Base-by-base conservation (phyloP, 768 basidiomycete genomes). In the Lactifluus echinatus region DNA sequence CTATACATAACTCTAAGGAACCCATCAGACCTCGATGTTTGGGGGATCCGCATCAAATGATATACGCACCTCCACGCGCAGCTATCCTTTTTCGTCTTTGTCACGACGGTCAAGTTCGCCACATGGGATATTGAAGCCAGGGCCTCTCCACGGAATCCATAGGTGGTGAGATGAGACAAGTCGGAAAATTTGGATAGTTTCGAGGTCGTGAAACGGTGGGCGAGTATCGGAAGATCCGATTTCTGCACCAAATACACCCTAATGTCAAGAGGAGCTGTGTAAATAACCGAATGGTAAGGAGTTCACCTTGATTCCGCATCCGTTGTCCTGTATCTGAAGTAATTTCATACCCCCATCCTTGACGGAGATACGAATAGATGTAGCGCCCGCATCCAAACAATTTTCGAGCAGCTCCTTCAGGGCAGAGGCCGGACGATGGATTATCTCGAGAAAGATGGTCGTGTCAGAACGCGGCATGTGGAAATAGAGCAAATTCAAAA, bases 101-200 rank as follows among this genome's bases (percentile, higher is more conserved):
- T 96, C n/a, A 89, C 73, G 10, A 98, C 87, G 17, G 83, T 82
- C 54, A 99, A 75, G 68, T 88, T 89, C 1, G 93, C 85, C 39
- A 95, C 91, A 71, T 96, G 93, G 4, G 92, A 94, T 57, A 99
- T 91, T 12, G 92, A 94, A 2, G 95, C 96, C 47, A 99, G 73
- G 0, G 96, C 96, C 72, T 99, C 96, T 28, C 96, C 95, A 50
- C 96, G 81, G 70, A 99, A 99, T 0, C 96, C 96, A 69, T 97
- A 98, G 0, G 95, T 98, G 2, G 80, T 77, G 34, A 99, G 76
- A n/a, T 75, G 76, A 33, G 84, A 82, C 53, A 99, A 70, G 66
- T 99, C 96, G 3, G 88, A 84, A 66, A 92, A 99, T 0, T 81
- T 80, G 1, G 83, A 79, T 4, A 99, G 72, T 66, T 98, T 99